Evolutionary conservation across 345 rosid genomes (phyloP), one percentile per base, ranked within the genome.

Genomic region (Gossypium arboreum): DNA sequence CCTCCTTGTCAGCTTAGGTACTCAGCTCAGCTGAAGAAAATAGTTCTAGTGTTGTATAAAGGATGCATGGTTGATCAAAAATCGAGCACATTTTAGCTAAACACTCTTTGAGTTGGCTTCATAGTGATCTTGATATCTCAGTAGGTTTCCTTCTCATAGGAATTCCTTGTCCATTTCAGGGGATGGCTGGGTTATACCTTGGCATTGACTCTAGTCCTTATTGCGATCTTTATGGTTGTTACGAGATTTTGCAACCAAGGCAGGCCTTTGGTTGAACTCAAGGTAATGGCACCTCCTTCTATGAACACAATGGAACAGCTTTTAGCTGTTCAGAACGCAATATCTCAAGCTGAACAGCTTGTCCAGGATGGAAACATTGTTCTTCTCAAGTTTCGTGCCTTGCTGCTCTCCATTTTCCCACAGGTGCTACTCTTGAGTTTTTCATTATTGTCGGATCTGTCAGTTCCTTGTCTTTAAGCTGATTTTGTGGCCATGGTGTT

Each of bases 291-390:
- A 50, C 99, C 98, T 73, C 97, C 97, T 12, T 86, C 85, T 9
- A 91, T 84, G 97, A 95, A 73, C 88, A 87, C 94, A 51, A 82
- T 95, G 98, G 98, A 91, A 80, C 99, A 93, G 89, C 97, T 95
- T 78, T 81, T 95, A 80, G 97, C 98, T 1, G 91, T 95, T 77
- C 99, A 90, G 76, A 89, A 87, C 71, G 94, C 93, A 51, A 79
- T 93, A 73, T 87, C 94, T 13, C 89, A 91, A 82, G 90, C 80
- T 8, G 98, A 95, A 83, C 87, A 88, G 79, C 77, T 84, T 76
- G 86, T 93, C 79, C 98, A 93, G 79, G 97, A 95, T 50, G 92
- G 92, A 48, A 95, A 95, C 82, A 76, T 93, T 15, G 75, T 85
- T 62, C 97, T 95, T 47, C 94, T 93, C 76, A 95, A 95, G 86